Evolutionary conservation across 805 yeast species (phyloP), one percentile per base, ranked within the genome.

Genomic region (Candida sonorensis): DNA sequence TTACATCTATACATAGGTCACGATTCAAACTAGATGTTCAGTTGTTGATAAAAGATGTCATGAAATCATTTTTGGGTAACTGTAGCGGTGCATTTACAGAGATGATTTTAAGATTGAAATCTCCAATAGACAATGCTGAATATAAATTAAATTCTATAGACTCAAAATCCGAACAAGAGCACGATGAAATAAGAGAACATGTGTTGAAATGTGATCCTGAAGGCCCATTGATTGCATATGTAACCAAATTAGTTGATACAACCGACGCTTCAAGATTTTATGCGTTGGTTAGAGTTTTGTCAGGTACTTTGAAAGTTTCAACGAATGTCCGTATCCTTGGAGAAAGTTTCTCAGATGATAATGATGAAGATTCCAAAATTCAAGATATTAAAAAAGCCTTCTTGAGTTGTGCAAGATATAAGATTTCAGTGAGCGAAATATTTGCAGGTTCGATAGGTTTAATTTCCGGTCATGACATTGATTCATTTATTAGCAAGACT

Each of bases 321-420:
- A 59, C 61, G 10, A 50, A 51, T 18, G 67, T 85, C 5, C 61
- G 60, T 26, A 59, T 87, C 0, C 45, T 81, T 1, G 87, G 83
- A 2, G 79, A 74, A 32, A 58, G 62, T 16, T 75, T 55, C 37
- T 45, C 60, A 4, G 63, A 61, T 14, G 79, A 74, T 26, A 64
- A 58, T 20, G 64, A 61, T 16, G 83, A 77, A 26, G 85, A 78
- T 34, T 50, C 57, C 35, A 67, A 62, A 25, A 34, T 34, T 7
- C 72, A 66, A 33, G 56, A 53, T 5, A 44, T 75, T 2, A 59
- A 56, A 12, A 64, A 59, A 19, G 50, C 78, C 4, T 68, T 58
- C 45, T 40, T 87, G 1, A 67, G 83, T 27, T 77, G 85, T 29
- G 88, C 88, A 0, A 65, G 95, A 41, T 87, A 84, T 51, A 69